A percentile compares a stretch with the other conserved stretches of the same genome.
Evolutionary conservation across 306 rosid species (phyloP).

Genomic region (Ormosia emarginata): DNA sequence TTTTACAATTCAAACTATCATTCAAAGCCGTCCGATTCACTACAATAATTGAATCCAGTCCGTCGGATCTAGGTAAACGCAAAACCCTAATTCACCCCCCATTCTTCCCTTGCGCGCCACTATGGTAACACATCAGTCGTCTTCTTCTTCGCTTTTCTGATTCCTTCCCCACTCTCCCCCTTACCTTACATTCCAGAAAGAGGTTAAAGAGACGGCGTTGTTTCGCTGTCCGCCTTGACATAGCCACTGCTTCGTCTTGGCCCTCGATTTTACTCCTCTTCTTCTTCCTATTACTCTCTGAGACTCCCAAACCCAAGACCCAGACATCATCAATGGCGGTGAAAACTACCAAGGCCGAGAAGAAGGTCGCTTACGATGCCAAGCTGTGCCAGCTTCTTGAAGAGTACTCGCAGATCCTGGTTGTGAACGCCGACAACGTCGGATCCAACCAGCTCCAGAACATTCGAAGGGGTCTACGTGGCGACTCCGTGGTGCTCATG

Average conservation of each 20-base stretch:
- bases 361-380: constrained; percentile 67
- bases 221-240: constrained; percentile 74
- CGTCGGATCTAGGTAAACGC: background rate
- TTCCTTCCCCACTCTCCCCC: background rate
- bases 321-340: constrained; percentile 36
- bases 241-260: constrained; percentile 56
- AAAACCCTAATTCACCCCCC: background rate
- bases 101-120: background rate
- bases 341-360: constrained; percentile 75
- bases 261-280: constrained; percentile 52
- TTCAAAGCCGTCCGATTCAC: background rate
- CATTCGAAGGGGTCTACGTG: constrained; percentile 77
- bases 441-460: constrained; percentile 89
- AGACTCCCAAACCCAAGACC: background rate
- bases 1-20: background rate
- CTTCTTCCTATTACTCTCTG: background rate
- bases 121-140: background rate
- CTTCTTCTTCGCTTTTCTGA: background rate
- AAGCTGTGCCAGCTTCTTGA: constrained; percentile 77
- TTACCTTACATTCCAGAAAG: background rate
- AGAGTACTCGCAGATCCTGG: constrained; percentile 63
- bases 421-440: constrained; percentile 86
- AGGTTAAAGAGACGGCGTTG: constrained; percentile 72
- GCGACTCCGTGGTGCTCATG: constrained; percentile 85
- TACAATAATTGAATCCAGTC: too few species aligned